phyloP scores from a whole-genome alignment of 2,329 filamentous ascomycete species.

The Cercospora nicotianae region DNA sequence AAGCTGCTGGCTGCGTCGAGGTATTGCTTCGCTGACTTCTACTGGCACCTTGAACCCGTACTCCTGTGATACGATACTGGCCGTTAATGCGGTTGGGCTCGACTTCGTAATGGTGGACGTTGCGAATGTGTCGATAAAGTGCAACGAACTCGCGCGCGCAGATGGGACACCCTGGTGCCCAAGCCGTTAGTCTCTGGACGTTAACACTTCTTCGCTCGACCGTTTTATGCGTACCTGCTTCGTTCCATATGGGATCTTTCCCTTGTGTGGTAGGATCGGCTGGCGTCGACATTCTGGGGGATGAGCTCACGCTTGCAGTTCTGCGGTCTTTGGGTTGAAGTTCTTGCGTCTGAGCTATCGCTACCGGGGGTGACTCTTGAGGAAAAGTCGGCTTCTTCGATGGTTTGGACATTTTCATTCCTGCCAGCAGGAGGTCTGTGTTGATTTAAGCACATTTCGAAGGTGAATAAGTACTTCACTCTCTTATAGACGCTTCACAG shows the following conservation, averaged over 20 bases:
- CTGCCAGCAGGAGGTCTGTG: background rate
- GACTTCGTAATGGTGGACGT: background rate
- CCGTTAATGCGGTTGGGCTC: background rate
- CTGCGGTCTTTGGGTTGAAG: background rate
- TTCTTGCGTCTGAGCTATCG: background rate
- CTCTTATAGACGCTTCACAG: background rate
- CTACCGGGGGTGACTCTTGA: background rate
- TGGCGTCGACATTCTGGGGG: background rate
- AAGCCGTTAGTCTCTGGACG: background rate
- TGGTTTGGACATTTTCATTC: background rate
- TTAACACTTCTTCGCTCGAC: background rate
- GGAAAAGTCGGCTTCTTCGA: background rate
- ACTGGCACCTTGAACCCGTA: background rate
- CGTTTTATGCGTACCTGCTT: background rate
- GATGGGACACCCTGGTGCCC: background rate
- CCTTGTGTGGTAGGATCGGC: background rate
- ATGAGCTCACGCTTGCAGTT: background rate
- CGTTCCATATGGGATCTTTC: background rate
- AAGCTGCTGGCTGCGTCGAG: background rate
- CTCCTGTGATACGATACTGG: background rate
- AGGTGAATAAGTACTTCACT: background rate
- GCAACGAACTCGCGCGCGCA: background rate
- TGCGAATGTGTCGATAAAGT: background rate
- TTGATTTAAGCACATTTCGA: background rate
- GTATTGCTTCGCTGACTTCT: background rate